Base-by-base conservation (phyloP, 2,329 filamentous ascomycete species). In the Apiospora aurea region DNA sequence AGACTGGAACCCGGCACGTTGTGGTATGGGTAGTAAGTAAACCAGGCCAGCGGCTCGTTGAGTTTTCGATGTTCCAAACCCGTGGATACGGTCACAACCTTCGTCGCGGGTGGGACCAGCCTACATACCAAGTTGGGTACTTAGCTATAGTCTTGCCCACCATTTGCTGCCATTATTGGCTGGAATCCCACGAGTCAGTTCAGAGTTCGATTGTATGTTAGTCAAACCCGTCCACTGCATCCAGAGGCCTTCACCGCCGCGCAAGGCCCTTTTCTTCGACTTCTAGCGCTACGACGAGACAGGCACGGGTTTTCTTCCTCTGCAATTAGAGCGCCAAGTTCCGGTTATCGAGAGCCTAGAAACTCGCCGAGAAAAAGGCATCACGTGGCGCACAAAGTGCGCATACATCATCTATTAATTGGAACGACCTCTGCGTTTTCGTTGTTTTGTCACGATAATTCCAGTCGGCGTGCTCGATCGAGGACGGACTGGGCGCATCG, bases 21-120 rank as follows among this genome's bases (percentile, higher is more conserved):
- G 66, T 21, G 34, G 53, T 61, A 38, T 11, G 16, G 26, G 7
- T 38, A 38, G 29, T 8, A 18, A 34, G 46, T 49, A 49, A 51
- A 21, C 47, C 44, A 47, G 44, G 24, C n/a, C 67, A 49, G 67
- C 67, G 67, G 44, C 44, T 46, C 43, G 44, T 69, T 69, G 68
- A 69, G 68, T 53, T 69, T 69, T 69, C 68, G 68, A 41, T 69
- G 68, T 69, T 57, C 68, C 68, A 69, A 41, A 69, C 10, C 68
- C 47, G 47, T 69, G 68, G 68, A 53, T 69, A 69, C 68, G 68
- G 66, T 68, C 44, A 68, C 66, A 46, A 68, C n/a, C 44, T 47
- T 26, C 29, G 29, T 61, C 29, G 53, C 16, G 16, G 21, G 53
- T 61, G 53, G 53, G 29, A 21, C 29, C 26, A 61, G 29, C 53